Evolutionary conservation across 495 filamentous ascomycete genomes (phyloP).

Genomic region (Xylaria flabelliformis): DNA sequence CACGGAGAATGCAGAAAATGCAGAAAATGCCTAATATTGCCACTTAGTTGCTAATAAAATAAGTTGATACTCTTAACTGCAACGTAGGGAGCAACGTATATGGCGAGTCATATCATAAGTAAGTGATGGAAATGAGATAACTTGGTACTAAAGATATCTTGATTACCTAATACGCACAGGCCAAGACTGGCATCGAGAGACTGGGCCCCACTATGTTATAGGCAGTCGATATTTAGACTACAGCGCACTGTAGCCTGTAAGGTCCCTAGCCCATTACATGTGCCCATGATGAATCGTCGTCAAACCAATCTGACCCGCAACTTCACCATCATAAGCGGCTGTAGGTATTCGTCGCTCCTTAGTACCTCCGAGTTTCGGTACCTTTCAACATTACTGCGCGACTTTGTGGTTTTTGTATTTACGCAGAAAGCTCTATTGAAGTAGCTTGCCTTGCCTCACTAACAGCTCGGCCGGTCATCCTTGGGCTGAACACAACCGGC

Average conservation of each 20-base stretch:
- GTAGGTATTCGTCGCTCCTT: not conserved
- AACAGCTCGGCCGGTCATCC: constrained; percentile 5
- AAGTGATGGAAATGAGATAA: not conserved
- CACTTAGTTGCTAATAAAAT: not conserved
- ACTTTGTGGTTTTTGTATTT: not conserved
- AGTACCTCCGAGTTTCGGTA: not conserved
- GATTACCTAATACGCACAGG: constrained; percentile 4
- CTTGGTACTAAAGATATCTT: not conserved
- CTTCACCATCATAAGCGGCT: constrained; percentile 21
- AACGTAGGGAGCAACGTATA: not conserved
- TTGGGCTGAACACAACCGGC: not conserved
- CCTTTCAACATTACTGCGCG: not conserved
- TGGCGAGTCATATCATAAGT: not conserved
- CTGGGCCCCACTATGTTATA: not conserved
- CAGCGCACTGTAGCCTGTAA: not conserved
- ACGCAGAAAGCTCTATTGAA: not conserved
- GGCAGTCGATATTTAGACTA: not conserved
- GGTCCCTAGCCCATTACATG: not conserved
- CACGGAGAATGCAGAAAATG: too few species aligned
- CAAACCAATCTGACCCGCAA: constrained; percentile 19
- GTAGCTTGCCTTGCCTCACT: not conserved
- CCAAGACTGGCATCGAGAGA: not conserved
- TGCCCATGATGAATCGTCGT: constrained; percentile 2
- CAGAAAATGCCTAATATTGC: not conserved
- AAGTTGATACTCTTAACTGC: not conserved